Evolutionary conservation across 306 rosid genomes (phyloP).

Genomic region (Argentina anserina): DNA sequence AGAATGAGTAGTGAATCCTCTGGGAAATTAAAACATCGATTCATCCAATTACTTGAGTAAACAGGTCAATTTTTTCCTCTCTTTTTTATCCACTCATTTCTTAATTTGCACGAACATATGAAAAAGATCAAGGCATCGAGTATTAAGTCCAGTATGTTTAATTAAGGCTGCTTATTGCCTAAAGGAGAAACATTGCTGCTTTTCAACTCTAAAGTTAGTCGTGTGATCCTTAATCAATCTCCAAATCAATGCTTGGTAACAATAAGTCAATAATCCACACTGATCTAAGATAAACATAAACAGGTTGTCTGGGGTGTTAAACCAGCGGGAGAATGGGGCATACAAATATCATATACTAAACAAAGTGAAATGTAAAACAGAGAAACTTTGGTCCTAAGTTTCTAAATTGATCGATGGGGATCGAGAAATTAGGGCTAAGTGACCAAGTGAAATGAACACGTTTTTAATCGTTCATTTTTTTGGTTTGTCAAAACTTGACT

Average conservation of each 20-base stretch:
- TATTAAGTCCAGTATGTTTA: not conserved
- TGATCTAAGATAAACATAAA: not conserved
- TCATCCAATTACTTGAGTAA: no score
- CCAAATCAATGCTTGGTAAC: not conserved
- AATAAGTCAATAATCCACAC: not conserved
- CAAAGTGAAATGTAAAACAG: not conserved
- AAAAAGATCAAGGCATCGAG: not conserved
- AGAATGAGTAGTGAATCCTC: no score
- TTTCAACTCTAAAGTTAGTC: not conserved
- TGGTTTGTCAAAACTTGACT: conserved; percentile 6
- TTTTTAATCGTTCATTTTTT: not conserved
- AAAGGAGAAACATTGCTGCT: not conserved
- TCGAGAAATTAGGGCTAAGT: not conserved
- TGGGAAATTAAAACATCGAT: no score
- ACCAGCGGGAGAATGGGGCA: not conserved
- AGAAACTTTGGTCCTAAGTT: not conserved
- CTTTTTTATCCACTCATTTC: not conserved
- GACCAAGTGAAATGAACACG: conserved; percentile 70
- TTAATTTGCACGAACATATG: not conserved
- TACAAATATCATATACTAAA: not conserved
- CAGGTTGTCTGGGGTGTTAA: not conserved
- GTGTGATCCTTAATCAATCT: not conserved
- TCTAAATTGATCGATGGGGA: not conserved
- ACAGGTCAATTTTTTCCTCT: no score
- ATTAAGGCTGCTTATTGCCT: not conserved